Evolutionary conservation across 805 yeast genomes (phyloP), one percentile per base, ranked within the genome.

Genomic region (Saccharomyces cerevisiae): DNA sequence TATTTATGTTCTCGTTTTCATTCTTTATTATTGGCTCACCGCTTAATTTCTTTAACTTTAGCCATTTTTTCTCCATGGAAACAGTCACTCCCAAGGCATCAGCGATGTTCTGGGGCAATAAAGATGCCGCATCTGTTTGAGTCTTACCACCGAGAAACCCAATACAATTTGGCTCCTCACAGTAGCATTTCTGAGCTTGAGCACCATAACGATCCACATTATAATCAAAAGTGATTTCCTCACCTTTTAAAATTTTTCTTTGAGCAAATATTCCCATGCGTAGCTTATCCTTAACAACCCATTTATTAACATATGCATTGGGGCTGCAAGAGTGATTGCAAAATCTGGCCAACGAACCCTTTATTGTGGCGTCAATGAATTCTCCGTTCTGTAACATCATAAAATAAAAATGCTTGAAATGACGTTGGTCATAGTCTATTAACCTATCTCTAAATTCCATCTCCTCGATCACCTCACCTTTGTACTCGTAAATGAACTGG

Each of bases 191-290:
- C 72, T 94, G 98, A 13, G 95, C 89, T 55, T 84, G 85, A 1
- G 97, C 96, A 30, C 99, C 99, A 68, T 91, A 92, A 58, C 98
- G 77, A 70, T 92, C 99, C 32, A 94, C 98, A 64, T 92, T 92
- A 70, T 92, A 92, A 61, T 76, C 76, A 58, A 75, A 76, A 0
- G 97, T 89, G 60, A 92, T 82, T 68, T 92, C 99, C 70, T 94
- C 98, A 53, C 96, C 97, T 55, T 70, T 69, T 6, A 59, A 48
- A 51, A 92, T 89, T 28, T 76, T 70, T 58, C 96, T 76, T 61
- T 87, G 87, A 51, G 97, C 88, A 68, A 92, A 94, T 26, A 92
- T 87, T 29, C 98, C 99, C 98, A 94, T 94, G 59, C 89, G 79
- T 54, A 89, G 76, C 67, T 89, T 86, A 56, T 87, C 88, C 29